A percentile compares a stretch with the other conserved stretches of the same genome.
Evolutionary conservation across 2,329 filamentous ascomycete genomes (phyloP).

Genomic region (Ophiostoma piceae): DNA sequence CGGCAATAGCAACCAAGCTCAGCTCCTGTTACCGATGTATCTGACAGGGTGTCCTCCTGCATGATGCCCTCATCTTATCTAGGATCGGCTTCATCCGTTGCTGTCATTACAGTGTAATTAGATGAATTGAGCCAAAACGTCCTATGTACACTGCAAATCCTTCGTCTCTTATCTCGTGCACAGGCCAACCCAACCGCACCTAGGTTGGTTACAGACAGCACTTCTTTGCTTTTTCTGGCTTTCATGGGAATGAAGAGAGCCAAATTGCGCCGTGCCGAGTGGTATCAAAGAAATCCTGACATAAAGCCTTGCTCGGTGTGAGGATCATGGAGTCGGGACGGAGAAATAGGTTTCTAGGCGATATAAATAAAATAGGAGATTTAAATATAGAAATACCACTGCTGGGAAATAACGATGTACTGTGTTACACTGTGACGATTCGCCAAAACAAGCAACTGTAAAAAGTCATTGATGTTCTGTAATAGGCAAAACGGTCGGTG

Average conservation of each 20-base stretch:
- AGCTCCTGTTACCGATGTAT: background rate
- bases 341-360: background rate
- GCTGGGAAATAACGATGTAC: background rate
- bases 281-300: background rate
- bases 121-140: too few species aligned
- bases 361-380: background rate
- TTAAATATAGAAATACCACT: background rate
- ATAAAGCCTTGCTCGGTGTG: background rate
- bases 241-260: background rate
- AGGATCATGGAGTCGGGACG: background rate
- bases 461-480: background rate
- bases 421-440: background rate
- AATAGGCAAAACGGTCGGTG: background rate
- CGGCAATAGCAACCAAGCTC: background rate
- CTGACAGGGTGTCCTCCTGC: too few species aligned
- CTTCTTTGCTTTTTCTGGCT: background rate
- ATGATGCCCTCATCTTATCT: background rate
- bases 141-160: background rate
- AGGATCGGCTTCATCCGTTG: background rate
- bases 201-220: background rate
- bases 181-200: background rate
- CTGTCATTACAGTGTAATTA: too few species aligned
- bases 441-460: background rate
- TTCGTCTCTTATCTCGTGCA: background rate
- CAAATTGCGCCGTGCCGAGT: background rate